Evolutionary conservation across 768 basidiomycete genomes (phyloP).

Genomic region (Tulasnella sp.): DNA sequence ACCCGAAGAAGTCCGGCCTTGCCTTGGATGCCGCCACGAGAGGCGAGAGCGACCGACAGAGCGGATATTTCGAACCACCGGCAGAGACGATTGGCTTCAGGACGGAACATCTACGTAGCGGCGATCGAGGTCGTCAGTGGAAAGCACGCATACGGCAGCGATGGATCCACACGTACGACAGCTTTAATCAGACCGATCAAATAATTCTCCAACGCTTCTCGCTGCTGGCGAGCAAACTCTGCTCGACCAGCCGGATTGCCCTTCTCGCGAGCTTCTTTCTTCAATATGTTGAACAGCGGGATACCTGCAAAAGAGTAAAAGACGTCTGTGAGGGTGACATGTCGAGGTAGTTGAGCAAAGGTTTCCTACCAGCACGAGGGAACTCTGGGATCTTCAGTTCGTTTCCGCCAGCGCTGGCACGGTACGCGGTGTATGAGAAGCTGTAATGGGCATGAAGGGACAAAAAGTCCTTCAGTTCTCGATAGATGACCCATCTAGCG

Average conservation of each 20-base stretch:
- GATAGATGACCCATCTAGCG: slow-evolving; percentile 89
- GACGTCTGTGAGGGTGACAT: not conserved
- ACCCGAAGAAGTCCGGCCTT: slow-evolving; percentile 75
- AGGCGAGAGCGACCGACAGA: slow-evolving; percentile 70
- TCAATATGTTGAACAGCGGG: slow-evolving; percentile 85
- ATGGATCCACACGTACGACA: slow-evolving; percentile 56
- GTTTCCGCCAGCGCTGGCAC: slow-evolving; percentile 56
- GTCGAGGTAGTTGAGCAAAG: not conserved
- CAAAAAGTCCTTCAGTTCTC: slow-evolving; percentile 86
- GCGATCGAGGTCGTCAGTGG: not conserved
- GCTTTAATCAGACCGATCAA: slow-evolving; percentile 79
- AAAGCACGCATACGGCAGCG: not conserved
- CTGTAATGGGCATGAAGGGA: slow-evolving; percentile 85
- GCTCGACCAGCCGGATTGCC: slow-evolving; percentile 48
- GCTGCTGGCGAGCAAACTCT: slow-evolving; percentile 74
- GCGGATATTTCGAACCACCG: slow-evolving; percentile 90
- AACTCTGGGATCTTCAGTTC: slow-evolving; percentile 72
- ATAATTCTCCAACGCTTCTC: slow-evolving; percentile 80
- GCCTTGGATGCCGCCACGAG: slow-evolving; percentile 75
- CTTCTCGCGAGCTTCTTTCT: slow-evolving; percentile 48
- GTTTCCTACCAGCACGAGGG: slow-evolving; percentile 50
- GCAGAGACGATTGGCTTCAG: slow-evolving; percentile 78
- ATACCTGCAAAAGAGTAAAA: slow-evolving; percentile 44
- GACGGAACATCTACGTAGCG: slow-evolving; percentile 78
- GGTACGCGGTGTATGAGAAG: slow-evolving; percentile 51